A percentile compares a stretch with the other conserved stretches of the same genome.
Evolutionary conservation across 805 yeast species (phyloP).

Genomic region (Candida ulmi): DNA sequence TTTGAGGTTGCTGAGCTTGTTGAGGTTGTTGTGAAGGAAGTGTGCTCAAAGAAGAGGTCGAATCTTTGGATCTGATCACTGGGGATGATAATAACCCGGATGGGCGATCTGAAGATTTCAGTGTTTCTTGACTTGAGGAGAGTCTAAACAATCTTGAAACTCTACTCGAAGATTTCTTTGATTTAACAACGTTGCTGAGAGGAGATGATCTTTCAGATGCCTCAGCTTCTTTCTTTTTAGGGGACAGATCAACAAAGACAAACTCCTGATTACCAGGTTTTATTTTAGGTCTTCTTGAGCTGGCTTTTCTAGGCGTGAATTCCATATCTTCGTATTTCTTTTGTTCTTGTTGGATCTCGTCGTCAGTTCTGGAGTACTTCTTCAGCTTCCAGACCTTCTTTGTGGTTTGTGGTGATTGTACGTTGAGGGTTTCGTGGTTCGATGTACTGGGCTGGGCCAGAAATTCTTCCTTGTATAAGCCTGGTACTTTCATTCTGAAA

Average conservation of each 20-base stretch:
- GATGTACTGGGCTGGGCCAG: neutral
- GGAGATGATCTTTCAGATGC: neutral
- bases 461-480: slow-evolving; percentile 1
- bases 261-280: slow-evolving; percentile 24
- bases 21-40: no score
- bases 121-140: slow-evolving; percentile 3
- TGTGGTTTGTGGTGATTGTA: slow-evolving; percentile 2
- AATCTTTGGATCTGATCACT: neutral
- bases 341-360: slow-evolving; percentile 20
- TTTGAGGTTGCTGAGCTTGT: neutral
- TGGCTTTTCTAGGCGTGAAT: slow-evolving; percentile 19
- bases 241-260: slow-evolving; percentile 25
- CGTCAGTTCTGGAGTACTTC: slow-evolving; percentile 17
- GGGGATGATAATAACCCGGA: neutral
- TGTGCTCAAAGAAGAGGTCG: neutral
- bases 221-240: slow-evolving; percentile 16
- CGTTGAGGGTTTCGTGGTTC: neutral
- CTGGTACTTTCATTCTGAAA: slow-evolving; percentile 1
- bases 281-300: slow-evolving; percentile 20
- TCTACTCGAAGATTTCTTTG: slow-evolving; percentile 6
- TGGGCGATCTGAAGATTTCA: neutral
- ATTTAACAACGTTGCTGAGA: no score
- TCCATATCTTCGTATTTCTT: slow-evolving; percentile 19
- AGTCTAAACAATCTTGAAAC: slow-evolving; percentile 9
- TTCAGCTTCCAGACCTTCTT: slow-evolving; percentile 24